A percentile compares a stretch with the other conserved stretches of the same genome.
These are phyloP conservation scores for Ganoderma meredithae DNA, from an alignment of 1,284 basidiomycete species.

Conservation along the genomic window DNA sequence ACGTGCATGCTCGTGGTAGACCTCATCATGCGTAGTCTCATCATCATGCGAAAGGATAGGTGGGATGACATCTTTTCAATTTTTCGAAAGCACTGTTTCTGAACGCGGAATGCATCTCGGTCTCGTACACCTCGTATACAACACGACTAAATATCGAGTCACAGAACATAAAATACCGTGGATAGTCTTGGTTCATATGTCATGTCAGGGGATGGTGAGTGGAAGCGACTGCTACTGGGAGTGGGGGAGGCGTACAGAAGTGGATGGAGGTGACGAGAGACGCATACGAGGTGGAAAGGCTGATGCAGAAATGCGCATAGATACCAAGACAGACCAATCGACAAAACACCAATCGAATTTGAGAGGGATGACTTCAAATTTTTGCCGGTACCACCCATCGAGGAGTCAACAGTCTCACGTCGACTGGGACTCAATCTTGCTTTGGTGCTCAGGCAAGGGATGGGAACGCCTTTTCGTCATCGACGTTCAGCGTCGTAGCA, in stretches of 20 bases:
- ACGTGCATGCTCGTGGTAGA: background rate
- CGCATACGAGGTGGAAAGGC: slow-evolving; percentile 27
- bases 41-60: background rate
- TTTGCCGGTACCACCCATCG: slow-evolving; percentile 28
- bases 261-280: slow-evolving; percentile 19
- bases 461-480: slow-evolving; percentile 86
- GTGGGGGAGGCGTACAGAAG: slow-evolving; percentile 24
- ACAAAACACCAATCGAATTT: slow-evolving; percentile 18
- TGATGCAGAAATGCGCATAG: slow-evolving; percentile 28
- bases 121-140: slow-evolving; percentile 38
- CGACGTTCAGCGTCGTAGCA: slow-evolving; percentile 62
- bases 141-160: slow-evolving; percentile 38
- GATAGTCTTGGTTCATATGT: slow-evolving; percentile 39
- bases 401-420: slow-evolving; percentile 21
- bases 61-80: background rate
- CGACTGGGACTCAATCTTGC: slow-evolving; percentile 21
- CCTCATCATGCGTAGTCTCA: no score
- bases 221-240: slow-evolving; percentile 30
- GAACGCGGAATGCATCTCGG: slow-evolving; percentile 28
- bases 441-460: slow-evolving; percentile 64
- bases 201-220: slow-evolving; percentile 33
- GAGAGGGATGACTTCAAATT: slow-evolving; percentile 27
- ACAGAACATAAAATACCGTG: slow-evolving; percentile 38
- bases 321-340: slow-evolving; percentile 30
- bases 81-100: slow-evolving; percentile 14